Conservation (phyloP, 169 alveolate species). For the Perkinsus chesapeaki region DNA sequence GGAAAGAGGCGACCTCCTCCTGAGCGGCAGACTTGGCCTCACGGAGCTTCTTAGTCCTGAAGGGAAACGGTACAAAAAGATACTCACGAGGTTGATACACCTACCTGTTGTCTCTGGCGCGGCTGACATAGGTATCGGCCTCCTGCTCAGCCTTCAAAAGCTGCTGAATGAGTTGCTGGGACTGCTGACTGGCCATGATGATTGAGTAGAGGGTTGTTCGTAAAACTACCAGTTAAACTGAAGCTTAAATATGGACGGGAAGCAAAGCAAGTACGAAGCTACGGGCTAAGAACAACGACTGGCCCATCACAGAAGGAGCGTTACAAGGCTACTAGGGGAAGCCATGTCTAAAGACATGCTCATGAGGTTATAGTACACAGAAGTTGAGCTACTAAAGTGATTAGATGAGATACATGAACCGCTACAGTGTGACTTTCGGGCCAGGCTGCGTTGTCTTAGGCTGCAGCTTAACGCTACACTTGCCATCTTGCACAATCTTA, state of each 20-base stretch:
- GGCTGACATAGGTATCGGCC: background rate
- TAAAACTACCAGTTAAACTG: background rate
- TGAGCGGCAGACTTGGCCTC: background rate
- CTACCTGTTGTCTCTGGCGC: background rate
- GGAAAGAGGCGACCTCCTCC: constrained; percentile 1
- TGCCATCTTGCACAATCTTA: background rate
- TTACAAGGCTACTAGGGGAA: background rate
- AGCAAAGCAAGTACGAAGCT: no score
- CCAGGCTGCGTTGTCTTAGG: constrained; percentile 3
- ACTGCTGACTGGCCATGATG: background rate
- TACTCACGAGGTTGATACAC: background rate
- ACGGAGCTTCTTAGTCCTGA: background rate
- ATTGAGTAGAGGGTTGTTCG: background rate
- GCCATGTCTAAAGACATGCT: no score
- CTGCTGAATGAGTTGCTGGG: constrained; percentile 2
- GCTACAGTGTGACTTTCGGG: background rate
- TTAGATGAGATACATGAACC: no score
- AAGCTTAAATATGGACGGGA: background rate
- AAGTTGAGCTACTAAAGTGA: no score
- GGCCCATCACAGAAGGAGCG: background rate
- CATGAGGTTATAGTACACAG: no score
- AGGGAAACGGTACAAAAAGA: background rate
- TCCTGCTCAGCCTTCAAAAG: background rate
- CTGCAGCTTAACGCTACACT: constrained; percentile 4
- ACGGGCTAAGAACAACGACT: background rate